Conservation (phyloP, 208 protist genomes). For the Trypanosoma vivax region DNA sequence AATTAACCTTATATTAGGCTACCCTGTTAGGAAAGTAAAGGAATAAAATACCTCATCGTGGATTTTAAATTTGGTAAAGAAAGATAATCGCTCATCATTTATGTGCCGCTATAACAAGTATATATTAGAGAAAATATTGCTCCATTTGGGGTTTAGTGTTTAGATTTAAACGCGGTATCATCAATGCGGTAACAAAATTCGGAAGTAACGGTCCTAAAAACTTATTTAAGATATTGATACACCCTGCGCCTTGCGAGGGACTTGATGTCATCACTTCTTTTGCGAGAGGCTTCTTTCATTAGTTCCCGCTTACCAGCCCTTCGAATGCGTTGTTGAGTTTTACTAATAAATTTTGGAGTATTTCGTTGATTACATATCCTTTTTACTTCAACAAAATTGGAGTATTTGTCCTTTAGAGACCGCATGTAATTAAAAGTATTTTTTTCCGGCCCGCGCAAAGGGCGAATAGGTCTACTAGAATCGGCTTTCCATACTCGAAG, state of each 20-base stretch:
- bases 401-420: constrained; percentile 80
- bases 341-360: constrained; percentile 74
- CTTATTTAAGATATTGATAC: constrained; percentile 78
- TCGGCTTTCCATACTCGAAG: constrained; percentile 96
- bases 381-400: constrained; percentile 81
- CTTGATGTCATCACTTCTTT: constrained; percentile 70
- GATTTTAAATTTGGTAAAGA: neutral
- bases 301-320: constrained; percentile 75
- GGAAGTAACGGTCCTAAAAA: neutral
- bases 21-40: neutral
- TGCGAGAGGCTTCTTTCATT: constrained; percentile 82
- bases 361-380: constrained; percentile 87
- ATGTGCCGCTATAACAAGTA: too few relatives aligned
- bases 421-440: constrained; percentile 92
- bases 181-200: neutral
- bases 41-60: neutral
- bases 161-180: too few relatives aligned
- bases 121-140: neutral
- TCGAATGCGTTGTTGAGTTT: constrained; percentile 51
- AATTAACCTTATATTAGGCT: neutral
- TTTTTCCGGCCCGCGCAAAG: constrained; percentile 84
- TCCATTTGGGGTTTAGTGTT: neutral
- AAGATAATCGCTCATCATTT: constrained; percentile 6
- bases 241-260: constrained; percentile 84
- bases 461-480: constrained; percentile 83